A percentile compares a stretch with the other conserved stretches of the same genome.
These are phyloP conservation scores for Platanthera zijinensis DNA, from an alignment of 106 monocot species.

Conservation along the genomic window DNA sequence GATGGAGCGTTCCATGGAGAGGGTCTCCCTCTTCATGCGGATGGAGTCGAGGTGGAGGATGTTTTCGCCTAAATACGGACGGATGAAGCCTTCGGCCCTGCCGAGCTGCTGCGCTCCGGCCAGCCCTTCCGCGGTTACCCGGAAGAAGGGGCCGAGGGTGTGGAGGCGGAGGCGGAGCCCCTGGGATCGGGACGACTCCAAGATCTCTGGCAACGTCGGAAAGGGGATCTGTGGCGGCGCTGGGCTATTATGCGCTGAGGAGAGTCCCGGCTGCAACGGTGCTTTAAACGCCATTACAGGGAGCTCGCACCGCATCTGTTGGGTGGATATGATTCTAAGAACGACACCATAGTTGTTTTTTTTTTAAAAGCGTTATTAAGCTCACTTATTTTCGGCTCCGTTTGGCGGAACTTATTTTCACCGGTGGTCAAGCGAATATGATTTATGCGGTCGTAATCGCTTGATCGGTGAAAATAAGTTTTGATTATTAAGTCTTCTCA, in stretches of 20 bases:
- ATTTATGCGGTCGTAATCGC: no score
- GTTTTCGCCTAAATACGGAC: conserved; percentile 36
- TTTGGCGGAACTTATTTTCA: no score
- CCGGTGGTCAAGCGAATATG: no score
- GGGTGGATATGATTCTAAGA: no score
- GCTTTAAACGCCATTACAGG: neutral
- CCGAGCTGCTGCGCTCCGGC: conserved; percentile 34
- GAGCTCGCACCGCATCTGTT: neutral
- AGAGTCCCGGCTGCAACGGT: neutral
- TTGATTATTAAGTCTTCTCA: no score
- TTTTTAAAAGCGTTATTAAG: no score
- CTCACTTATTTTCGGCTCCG: no score
- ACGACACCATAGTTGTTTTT: no score
- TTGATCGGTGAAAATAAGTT: no score
- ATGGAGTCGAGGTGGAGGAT: conserved; percentile 64
- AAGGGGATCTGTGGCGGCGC: neutral
- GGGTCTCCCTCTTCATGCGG: conserved; percentile 42
- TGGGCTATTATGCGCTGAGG: neutral
- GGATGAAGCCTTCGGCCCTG: conserved; percentile 41
- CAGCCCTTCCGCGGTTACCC: conserved; percentile 16
- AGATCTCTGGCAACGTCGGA: conserved; percentile 63
- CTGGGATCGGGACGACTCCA: conserved; percentile 33
- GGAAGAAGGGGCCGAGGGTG: conserved; percentile 55
- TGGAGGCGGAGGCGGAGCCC: conserved; percentile 37
- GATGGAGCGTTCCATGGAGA: conserved; percentile 44